A percentile compares a stretch with the other conserved stretches of the same genome.
These are phyloP conservation scores for Apiotrichum gracile DNA, from an alignment of 1,284 basidiomycete species.

Conservation along the genomic window DNA sequence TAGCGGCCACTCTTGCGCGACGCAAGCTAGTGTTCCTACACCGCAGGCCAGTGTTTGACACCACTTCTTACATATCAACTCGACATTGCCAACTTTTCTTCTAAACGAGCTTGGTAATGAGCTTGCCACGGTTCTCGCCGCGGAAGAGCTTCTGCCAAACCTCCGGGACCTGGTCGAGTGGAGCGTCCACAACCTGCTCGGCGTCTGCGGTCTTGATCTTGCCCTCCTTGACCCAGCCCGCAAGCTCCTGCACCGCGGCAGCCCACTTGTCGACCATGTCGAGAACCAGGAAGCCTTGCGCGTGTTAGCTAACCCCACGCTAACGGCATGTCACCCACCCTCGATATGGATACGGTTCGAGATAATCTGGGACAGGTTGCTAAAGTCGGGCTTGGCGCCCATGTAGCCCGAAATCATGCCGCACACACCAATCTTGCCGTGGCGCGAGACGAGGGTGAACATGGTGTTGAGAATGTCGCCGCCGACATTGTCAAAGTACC, in stretches of 20 bases:
- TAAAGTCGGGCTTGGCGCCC: constrained; percentile 7
- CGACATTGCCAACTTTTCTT: not conserved
- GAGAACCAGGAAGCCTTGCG: constrained; percentile 34
- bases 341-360: constrained; percentile 40
- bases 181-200: constrained; percentile 16
- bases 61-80: no score
- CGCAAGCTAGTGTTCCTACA: no score
- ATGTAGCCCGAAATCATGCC: constrained; percentile 26
- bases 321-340: constrained; percentile 16
- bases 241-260: constrained; percentile 1
- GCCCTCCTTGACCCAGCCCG: constrained; percentile 9
- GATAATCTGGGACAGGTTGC: constrained; percentile 30
- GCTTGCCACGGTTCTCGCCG: constrained; percentile 26
- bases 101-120: constrained; percentile 22
- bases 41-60: no score
- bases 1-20: no score
- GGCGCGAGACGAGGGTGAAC: constrained; percentile 40
- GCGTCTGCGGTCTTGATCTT: constrained; percentile 6
- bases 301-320: not conserved
- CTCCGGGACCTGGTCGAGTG: constrained; percentile 25
- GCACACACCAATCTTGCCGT: constrained; percentile 45
- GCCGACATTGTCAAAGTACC: constrained; percentile 48
- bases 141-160: constrained; percentile 23
- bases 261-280: constrained; percentile 18
- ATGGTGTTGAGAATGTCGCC: constrained; percentile 45